phyloP scores from a whole-genome alignment of 2,329 filamentous ascomycete genomes.

The Trichoderma breve region DNA sequence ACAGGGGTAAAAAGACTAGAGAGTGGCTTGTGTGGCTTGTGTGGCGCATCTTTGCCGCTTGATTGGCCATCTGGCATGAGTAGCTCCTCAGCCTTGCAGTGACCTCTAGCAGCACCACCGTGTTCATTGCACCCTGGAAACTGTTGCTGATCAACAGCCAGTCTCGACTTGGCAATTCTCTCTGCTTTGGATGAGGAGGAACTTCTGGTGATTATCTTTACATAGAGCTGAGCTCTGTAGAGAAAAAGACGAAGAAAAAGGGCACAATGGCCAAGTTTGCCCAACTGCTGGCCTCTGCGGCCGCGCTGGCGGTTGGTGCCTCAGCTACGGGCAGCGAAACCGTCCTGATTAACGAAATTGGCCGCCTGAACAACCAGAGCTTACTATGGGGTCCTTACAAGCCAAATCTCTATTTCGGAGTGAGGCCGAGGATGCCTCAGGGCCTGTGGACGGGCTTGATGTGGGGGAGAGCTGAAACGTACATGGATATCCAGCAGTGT shows the following conservation, averaged over 20 bases:
- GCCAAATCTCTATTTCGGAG: slow-evolving; percentile 90
- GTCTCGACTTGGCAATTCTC: background rate
- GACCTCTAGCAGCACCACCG: slow-evolving; percentile 11
- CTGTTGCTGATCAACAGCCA: background rate
- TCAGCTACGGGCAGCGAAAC: slow-evolving; percentile 33
- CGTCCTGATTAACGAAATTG: slow-evolving; percentile 49
- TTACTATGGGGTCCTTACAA: slow-evolving; percentile 95
- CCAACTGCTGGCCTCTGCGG: slow-evolving; percentile 33
- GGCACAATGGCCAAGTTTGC: slow-evolving; percentile 34
- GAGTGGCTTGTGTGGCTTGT: slow-evolving; percentile 19
- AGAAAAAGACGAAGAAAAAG: background rate
- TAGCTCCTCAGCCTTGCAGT: slow-evolving; percentile 20
- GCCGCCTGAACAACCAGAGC: slow-evolving; percentile 69
- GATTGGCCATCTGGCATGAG: background rate
- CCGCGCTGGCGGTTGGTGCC: slow-evolving; percentile 28
- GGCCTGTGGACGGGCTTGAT: slow-evolving; percentile 80
- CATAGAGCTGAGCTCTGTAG: slow-evolving; percentile 6
- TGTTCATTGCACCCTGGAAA: slow-evolving; percentile 8
- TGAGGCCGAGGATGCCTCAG: slow-evolving; percentile 76
- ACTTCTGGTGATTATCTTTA: background rate
- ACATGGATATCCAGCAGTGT: slow-evolving; percentile 72
- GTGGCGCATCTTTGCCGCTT: background rate
- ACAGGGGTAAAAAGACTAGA: background rate
- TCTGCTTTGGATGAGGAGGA: background rate
- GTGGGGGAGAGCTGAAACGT: slow-evolving; percentile 85